Conservation (phyloP, 2,329 filamentous ascomycete species). For the Volutella citrinella region DNA sequence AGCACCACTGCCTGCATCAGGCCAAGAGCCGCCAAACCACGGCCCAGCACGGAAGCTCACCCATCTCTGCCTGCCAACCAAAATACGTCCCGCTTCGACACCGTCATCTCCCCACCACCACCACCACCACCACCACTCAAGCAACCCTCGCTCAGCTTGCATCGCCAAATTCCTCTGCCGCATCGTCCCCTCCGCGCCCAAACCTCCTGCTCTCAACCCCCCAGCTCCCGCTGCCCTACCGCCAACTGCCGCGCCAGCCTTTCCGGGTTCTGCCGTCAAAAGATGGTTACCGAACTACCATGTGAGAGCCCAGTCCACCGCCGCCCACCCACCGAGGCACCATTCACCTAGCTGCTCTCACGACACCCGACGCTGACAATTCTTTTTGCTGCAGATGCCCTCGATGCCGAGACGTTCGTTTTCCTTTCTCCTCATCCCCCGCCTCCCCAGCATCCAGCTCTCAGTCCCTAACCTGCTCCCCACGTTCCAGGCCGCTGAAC, state of each 20-base stretch:
- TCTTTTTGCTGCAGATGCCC: slow-evolving; percentile 65
- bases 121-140: neutral
- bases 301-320: slow-evolving; percentile 43
- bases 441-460: neutral
- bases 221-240: slow-evolving; percentile 5
- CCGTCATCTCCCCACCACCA: slow-evolving; percentile 5
- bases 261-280: slow-evolving; percentile 13
- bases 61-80: slow-evolving; percentile 2
- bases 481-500: slow-evolving; percentile 69
- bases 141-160: too few species aligned
- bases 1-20: too few species aligned
- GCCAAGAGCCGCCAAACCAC: slow-evolving; percentile 3
- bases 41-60: slow-evolving; percentile 3
- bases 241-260: too few species aligned
- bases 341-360: slow-evolving; percentile 14
- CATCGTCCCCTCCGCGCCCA: neutral
- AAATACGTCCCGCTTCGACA: slow-evolving; percentile 1
- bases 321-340: too few species aligned
- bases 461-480: slow-evolving; percentile 8
- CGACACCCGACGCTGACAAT: slow-evolving; percentile 12
- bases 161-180: too few species aligned
- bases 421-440: neutral
- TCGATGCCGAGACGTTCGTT: slow-evolving; percentile 88
- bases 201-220: neutral
- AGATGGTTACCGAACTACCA: slow-evolving; percentile 47